Percentiles rank a stretch among this genome's conserved stretches.
phyloP scores from a whole-genome alignment of 1,284 basidiomycete genomes.

The Naganishia sp. region DNA sequence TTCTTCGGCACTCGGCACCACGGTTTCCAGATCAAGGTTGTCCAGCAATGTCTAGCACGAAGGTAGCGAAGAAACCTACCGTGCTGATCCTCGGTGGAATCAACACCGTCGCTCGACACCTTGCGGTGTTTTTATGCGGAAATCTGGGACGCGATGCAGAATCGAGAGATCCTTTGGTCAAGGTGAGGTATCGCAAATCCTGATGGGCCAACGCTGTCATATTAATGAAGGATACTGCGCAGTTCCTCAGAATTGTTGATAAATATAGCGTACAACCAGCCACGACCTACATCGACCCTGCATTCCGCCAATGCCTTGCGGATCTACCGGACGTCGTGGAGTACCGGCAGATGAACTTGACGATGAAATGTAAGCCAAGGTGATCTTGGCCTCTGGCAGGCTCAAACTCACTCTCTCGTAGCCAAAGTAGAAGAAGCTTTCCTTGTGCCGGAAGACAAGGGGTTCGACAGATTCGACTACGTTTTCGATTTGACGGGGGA shows the following conservation, averaged over 20 bases:
- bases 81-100: slow-evolving; percentile 26
- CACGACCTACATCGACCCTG: slow-evolving; percentile 80
- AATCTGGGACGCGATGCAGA: not conserved
- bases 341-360: slow-evolving; percentile 80
- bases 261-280: slow-evolving; percentile 79
- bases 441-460: slow-evolving; percentile 37
- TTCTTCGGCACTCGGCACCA: no score
- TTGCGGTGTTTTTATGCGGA: slow-evolving; percentile 24
- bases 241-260: slow-evolving; percentile 64
- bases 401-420: not conserved
- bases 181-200: not conserved
- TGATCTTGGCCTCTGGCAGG: slow-evolving; percentile 9
- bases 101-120: slow-evolving; percentile 28
- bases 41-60: no score
- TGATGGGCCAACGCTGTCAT: not conserved
- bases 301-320: slow-evolving; percentile 68
- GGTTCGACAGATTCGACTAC: slow-evolving; percentile 40
- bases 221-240: not conserved
- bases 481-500: slow-evolving; percentile 62
- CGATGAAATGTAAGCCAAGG: slow-evolving; percentile 62
- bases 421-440: slow-evolving; percentile 45
- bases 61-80: not conserved
- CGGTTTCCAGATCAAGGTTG: no score
- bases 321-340: slow-evolving; percentile 60
- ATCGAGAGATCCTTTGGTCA: slow-evolving; percentile 11